These are phyloP conservation scores for Alternaria sp. DNA, from an alignment of 2,329 filamentous ascomycete species.

Conservation along the genomic window DNA sequence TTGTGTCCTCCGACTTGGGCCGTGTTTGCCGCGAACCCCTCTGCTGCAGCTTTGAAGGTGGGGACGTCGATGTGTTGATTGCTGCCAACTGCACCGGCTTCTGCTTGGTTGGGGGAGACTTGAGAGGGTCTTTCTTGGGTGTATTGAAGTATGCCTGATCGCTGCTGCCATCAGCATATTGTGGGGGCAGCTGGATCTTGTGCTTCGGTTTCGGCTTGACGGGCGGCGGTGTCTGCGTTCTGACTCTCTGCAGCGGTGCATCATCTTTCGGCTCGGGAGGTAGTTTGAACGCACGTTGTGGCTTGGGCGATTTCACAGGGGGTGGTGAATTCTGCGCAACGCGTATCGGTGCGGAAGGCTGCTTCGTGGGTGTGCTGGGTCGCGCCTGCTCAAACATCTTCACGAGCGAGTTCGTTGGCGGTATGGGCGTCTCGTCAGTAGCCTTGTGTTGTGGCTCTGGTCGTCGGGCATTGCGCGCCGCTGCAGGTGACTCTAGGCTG, in stretches of 20 bases:
- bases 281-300: slow-evolving; percentile 41
- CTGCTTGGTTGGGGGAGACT: slow-evolving; percentile 32
- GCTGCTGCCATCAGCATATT: slow-evolving; percentile 20
- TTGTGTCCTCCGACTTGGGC: slow-evolving; percentile 32
- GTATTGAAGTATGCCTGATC: slow-evolving; percentile 24
- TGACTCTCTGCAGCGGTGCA: slow-evolving; percentile 22
- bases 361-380: slow-evolving; percentile 25
- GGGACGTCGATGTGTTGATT: slow-evolving; percentile 22
- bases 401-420: slow-evolving; percentile 69
- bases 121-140: slow-evolving; percentile 30
- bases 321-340: slow-evolving; percentile 35
- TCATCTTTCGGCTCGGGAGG: slow-evolving; percentile 36
- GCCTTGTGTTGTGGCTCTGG: slow-evolving; percentile 31
- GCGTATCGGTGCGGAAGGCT: slow-evolving; percentile 20
- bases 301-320: slow-evolving; percentile 52
- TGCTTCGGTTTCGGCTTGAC: slow-evolving; percentile 43
- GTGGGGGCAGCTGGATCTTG: slow-evolving; percentile 20
- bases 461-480: slow-evolving; percentile 11
- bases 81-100: slow-evolving; percentile 33
- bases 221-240: slow-evolving; percentile 33
- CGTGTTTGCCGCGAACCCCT: slow-evolving; percentile 24
- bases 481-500: slow-evolving; percentile 24
- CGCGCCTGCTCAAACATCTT: slow-evolving; percentile 69
- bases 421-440: slow-evolving; percentile 65
- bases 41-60: slow-evolving; percentile 29